phyloP scores from a whole-genome alignment of 768 basidiomycete genomes.

The Lentinula sp. region DNA sequence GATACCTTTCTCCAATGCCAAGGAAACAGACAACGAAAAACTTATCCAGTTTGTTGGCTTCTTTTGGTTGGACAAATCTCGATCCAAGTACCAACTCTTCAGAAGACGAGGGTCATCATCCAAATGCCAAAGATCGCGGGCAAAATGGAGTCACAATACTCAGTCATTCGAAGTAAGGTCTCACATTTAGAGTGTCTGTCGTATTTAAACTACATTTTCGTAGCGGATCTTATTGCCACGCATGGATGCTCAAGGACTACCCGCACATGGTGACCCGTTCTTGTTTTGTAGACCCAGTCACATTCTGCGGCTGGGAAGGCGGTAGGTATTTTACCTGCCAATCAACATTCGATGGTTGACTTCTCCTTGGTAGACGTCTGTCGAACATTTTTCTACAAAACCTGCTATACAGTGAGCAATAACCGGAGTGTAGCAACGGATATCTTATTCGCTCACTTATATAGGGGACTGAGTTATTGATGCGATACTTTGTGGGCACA shows the following conservation, averaged over 20 bases:
- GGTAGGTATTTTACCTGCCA: slow-evolving; percentile 38
- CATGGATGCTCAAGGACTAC: slow-evolving; percentile 82
- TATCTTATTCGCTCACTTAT: not conserved
- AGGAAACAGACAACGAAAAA: slow-evolving; percentile 51
- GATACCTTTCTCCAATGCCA: slow-evolving; percentile 66
- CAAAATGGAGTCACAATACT: slow-evolving; percentile 63
- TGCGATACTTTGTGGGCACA: slow-evolving; percentile 83
- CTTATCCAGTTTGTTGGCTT: slow-evolving; percentile 49
- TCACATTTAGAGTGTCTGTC: not conserved
- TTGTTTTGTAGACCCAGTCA: slow-evolving; percentile 88
- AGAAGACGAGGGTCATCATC: slow-evolving; percentile 15
- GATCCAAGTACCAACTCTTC: not conserved
- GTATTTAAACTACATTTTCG: not conserved
- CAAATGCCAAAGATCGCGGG: slow-evolving; percentile 12
- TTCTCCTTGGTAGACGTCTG: slow-evolving; percentile 53
- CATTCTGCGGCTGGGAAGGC: slow-evolving; percentile 93
- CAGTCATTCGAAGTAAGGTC: slow-evolving; percentile 86
- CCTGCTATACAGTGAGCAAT: slow-evolving; percentile 51
- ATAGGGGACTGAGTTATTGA: slow-evolving; percentile 71
- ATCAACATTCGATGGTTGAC: not conserved
- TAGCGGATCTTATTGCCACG: slow-evolving; percentile 79
- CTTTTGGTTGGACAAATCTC: slow-evolving; percentile 58
- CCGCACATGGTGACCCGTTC: slow-evolving; percentile 66
- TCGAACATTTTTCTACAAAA: slow-evolving; percentile 83
- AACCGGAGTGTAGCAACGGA: not conserved